A percentile compares a stretch with the other conserved stretches of the same genome.
Evolutionary conservation across 2,329 filamentous ascomycete species (phyloP).

Genomic region (Cladophialophora exuberans): DNA sequence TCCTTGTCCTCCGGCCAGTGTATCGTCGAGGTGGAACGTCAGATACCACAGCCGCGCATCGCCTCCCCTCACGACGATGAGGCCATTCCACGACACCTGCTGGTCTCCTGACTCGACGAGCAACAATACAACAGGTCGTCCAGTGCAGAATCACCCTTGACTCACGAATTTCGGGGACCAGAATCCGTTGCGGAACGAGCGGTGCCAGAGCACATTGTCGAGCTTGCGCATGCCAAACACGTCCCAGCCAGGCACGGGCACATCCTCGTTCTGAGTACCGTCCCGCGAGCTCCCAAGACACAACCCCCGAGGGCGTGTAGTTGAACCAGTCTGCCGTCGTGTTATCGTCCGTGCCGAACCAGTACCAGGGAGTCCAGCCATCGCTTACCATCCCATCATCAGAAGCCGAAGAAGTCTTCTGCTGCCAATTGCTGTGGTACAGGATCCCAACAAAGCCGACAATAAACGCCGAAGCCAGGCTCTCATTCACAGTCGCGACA

Average conservation of each 20-base stretch:
- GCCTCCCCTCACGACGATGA: not conserved
- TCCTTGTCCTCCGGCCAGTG: too few relatives aligned
- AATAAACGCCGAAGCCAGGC: not conserved
- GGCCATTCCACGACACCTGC: not conserved
- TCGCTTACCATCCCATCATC: not conserved
- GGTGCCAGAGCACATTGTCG: not conserved
- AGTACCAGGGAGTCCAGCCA: not conserved
- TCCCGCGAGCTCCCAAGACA: too few relatives aligned
- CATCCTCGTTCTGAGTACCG: not conserved
- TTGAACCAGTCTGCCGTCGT: not conserved
- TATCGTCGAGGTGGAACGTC: not conserved
- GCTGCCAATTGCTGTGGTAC: not conserved
- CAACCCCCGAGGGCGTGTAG: not conserved
- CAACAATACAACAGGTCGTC: not conserved
- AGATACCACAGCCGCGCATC: not conserved
- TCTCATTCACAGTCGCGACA: not conserved
- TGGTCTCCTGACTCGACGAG: not conserved
- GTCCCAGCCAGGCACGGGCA: not conserved
- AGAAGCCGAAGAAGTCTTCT: not conserved
- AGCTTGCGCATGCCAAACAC: not conserved
- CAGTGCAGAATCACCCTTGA: not conserved
- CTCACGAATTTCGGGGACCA: not conserved
- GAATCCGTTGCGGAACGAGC: not conserved
- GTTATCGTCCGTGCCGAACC: not conserved
- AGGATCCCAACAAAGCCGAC: not conserved